Percentiles rank a stretch among this genome's conserved stretches.
These are phyloP conservation scores for Russula sp. DNA, from an alignment of 768 basidiomycete genomes.

Conservation along the genomic window DNA sequence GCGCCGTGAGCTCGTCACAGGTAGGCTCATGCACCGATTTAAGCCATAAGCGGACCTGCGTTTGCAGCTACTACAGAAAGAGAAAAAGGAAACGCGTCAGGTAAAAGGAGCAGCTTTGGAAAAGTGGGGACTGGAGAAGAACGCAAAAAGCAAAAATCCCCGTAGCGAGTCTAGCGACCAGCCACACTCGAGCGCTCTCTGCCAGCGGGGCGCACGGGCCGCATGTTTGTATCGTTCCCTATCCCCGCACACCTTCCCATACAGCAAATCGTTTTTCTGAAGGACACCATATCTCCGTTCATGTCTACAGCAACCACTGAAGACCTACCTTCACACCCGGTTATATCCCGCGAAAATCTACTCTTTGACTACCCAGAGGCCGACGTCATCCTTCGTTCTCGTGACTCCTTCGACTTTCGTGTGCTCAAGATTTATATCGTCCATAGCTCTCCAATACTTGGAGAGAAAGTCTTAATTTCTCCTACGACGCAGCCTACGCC, in stretches of 20 bases:
- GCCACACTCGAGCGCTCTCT: too few relatives aligned
- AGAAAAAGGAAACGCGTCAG: too few relatives aligned
- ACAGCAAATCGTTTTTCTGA: neutral
- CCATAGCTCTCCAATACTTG: neutral
- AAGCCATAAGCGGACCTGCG: too few relatives aligned
- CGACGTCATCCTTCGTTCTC: neutral
- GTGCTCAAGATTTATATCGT: constrained; percentile 2
- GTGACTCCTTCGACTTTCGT: neutral
- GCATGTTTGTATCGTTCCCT: too few relatives aligned
- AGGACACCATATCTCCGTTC: neutral
- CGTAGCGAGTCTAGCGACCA: too few relatives aligned
- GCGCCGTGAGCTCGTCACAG: too few relatives aligned
- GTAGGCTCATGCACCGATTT: too few relatives aligned
- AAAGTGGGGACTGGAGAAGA: too few relatives aligned
- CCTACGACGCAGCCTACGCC: neutral
- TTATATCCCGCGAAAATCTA: neutral
- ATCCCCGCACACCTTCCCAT: neutral
- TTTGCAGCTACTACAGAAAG: too few relatives aligned
- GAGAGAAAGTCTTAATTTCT: neutral
- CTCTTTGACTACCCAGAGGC: neutral
- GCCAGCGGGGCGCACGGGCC: too few relatives aligned
- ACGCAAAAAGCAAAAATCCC: too few relatives aligned
- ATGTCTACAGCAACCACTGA: neutral
- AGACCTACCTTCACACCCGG: neutral
- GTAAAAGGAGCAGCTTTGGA: too few relatives aligned